These are phyloP conservation scores for Teunomyces cretensis DNA, from an alignment of 805 yeast species.

Conservation along the genomic window DNA sequence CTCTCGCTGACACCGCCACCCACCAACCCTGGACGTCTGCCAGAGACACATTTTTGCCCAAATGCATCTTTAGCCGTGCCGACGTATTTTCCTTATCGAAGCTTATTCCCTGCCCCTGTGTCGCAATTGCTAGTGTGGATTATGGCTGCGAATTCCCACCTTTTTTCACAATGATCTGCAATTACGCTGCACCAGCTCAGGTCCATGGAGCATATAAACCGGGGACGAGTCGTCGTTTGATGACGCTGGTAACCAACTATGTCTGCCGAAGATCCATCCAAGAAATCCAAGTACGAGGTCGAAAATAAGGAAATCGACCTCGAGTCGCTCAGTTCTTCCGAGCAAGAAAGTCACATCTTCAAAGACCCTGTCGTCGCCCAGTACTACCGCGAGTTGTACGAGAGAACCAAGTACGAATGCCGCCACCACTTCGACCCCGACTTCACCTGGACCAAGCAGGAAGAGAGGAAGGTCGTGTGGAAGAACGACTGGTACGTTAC, in stretches of 20 bases:
- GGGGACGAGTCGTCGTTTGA: not conserved
- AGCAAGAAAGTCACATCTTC: conserved; percentile 7
- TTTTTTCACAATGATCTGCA: too few relatives aligned
- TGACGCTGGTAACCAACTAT: not conserved
- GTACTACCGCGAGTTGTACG: conserved; percentile 46
- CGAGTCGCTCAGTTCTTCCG: conserved; percentile 5
- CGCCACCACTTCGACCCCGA: conserved; percentile 56
- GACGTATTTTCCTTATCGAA: too few relatives aligned
- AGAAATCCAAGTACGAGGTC: not conserved
- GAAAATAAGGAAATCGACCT: conserved; percentile 1
- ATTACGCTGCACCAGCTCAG: not conserved
- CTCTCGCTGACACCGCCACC: too few relatives aligned
- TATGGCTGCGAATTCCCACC: not conserved
- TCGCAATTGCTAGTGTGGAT: not conserved
- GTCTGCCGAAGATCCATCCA: not conserved
- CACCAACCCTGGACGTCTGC: too few relatives aligned
- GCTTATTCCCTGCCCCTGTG: too few relatives aligned
- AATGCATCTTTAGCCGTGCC: too few relatives aligned
- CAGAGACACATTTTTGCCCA: too few relatives aligned
- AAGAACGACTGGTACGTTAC: conserved; percentile 23
- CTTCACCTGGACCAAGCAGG: conserved; percentile 32
- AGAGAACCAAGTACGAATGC: conserved; percentile 53
- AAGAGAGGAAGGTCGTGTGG: conserved; percentile 19
- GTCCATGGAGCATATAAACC: not conserved
- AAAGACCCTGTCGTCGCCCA: conserved; percentile 47